Percentiles rank a stretch among this genome's conserved stretches.
These are phyloP conservation scores for Mycena citricolor DNA, from an alignment of 1,284 basidiomycete species.

Conservation along the genomic window DNA sequence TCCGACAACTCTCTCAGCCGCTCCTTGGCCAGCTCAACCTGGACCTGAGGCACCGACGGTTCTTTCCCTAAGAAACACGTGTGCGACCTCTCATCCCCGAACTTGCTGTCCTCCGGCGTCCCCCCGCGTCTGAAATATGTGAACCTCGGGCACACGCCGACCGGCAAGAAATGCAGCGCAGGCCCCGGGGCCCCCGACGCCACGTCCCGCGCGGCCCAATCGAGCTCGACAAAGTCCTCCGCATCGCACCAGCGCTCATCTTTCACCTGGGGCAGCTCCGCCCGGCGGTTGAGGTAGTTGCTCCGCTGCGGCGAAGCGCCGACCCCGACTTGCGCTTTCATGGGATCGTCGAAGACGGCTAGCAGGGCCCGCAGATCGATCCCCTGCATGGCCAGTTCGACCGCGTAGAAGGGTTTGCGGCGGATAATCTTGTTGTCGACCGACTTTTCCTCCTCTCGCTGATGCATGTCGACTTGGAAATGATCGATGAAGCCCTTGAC, in stretches of 20 bases:
- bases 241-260: constrained; percentile 72
- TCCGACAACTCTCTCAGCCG: constrained; percentile 54
- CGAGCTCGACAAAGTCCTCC: constrained; percentile 84
- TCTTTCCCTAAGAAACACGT: constrained; percentile 80
- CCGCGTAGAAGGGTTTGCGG: constrained; percentile 92
- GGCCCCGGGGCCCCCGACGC: constrained; percentile 49
- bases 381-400: constrained; percentile 80
- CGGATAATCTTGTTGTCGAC: constrained; percentile 57
- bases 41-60: constrained; percentile 67
- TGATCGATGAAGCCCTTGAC: constrained; percentile 80
- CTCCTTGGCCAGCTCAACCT: constrained; percentile 60
- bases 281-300: constrained; percentile 47
- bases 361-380: constrained; percentile 80
- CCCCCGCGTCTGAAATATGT: constrained; percentile 76
- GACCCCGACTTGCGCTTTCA: constrained; percentile 58
- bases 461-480: constrained; percentile 91
- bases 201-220: constrained; percentile 58
- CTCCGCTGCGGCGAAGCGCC: constrained; percentile 44
- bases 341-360: constrained; percentile 74
- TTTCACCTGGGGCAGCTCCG: constrained; percentile 41
- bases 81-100: constrained; percentile 87
- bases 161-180: constrained; percentile 67
- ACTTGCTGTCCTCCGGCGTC: constrained; percentile 63
- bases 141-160: constrained; percentile 80
- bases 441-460: constrained; percentile 81